A percentile compares a stretch with the other conserved stretches of the same genome.
phyloP scores from a whole-genome alignment of 148 eudicot species.

The Camellia japonica region DNA sequence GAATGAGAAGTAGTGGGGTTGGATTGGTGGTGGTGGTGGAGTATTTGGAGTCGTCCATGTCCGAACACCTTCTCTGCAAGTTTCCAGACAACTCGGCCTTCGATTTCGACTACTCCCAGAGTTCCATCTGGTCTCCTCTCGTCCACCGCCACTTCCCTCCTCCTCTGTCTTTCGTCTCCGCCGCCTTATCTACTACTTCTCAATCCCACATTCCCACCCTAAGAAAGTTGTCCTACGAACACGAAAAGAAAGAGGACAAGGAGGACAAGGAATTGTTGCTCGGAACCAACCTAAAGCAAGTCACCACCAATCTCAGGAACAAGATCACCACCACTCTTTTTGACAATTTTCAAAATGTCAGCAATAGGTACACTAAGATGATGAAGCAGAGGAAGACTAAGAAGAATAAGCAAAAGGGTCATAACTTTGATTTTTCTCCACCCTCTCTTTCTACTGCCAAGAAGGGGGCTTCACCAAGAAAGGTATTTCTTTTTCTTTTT shows the following conservation, averaged over 20 bases:
- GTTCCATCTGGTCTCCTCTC: constrained; percentile 80
- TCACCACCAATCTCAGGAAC: constrained; percentile 19
- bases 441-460: not conserved
- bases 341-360: no score
- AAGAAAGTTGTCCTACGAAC: constrained; percentile 38
- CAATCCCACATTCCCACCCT: constrained; percentile 8
- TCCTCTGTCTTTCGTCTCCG: no score
- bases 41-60: constrained; percentile 45
- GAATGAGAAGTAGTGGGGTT: no score
- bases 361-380: not conserved
- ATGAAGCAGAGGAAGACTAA: constrained; percentile 20
- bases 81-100: constrained; percentile 69
- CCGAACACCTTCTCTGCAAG: constrained; percentile 47
- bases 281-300: constrained; percentile 6
- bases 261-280: not conserved
- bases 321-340: constrained; percentile 13
- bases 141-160: no score
- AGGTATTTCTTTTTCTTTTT: not conserved
- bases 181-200: no score
- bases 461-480: constrained; percentile 6
- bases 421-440: constrained; percentile 21
- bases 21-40: constrained; percentile 43
- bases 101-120: constrained; percentile 80
- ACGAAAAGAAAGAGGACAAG: not conserved
- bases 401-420: constrained; percentile 27